A percentile compares a stretch with the other conserved stretches of the same genome.
These are phyloP conservation scores for Baudoinia panamericana DNA, from an alignment of 495 filamentous ascomycete species.

Conservation along the genomic window DNA sequence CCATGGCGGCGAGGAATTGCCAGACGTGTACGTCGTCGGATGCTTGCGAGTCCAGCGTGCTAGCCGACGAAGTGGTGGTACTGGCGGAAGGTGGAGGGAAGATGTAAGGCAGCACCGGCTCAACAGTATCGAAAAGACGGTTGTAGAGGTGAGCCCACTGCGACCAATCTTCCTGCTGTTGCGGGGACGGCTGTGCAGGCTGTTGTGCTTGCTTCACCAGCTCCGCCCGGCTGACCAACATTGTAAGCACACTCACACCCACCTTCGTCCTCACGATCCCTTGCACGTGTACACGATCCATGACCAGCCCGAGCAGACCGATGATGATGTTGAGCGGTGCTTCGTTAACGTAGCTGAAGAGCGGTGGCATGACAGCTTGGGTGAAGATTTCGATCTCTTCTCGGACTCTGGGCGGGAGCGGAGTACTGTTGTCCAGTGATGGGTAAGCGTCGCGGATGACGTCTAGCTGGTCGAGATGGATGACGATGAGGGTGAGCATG, in stretches of 20 bases:
- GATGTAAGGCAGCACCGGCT: conserved; percentile 65
- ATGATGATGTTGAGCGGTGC: conserved; percentile 80
- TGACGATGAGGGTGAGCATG: conserved; percentile 84
- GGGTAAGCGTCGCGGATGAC: conserved; percentile 71
- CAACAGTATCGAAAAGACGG: conserved; percentile 70
- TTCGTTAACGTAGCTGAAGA: conserved; percentile 80
- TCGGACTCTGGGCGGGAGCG: conserved; percentile 49
- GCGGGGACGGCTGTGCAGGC: neutral
- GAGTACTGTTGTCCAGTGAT: conserved; percentile 50
- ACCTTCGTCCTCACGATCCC: conserved; percentile 68
- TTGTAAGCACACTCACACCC: conserved; percentile 79
- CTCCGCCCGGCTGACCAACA: conserved; percentile 88
- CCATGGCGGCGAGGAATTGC: conserved; percentile 91
- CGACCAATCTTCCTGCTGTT: conserved; percentile 53
- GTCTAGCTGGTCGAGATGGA: conserved; percentile 85
- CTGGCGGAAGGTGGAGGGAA: too few relatives aligned
- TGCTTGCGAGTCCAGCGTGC: too few relatives aligned
- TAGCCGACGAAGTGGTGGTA: conserved; percentile 55
- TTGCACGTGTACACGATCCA: conserved; percentile 67
- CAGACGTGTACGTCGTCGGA: conserved; percentile 75
- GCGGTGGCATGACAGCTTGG: conserved; percentile 71
- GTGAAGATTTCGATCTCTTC: conserved; percentile 89
- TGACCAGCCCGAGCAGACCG: conserved; percentile 72
- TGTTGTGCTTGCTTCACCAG: conserved; percentile 63
- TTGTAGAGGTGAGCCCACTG: conserved; percentile 69